A percentile compares a stretch with the other conserved stretches of the same genome.
phyloP scores from a whole-genome alignment of 352 stramenopile species.

The Pythium grandisporangium region DNA sequence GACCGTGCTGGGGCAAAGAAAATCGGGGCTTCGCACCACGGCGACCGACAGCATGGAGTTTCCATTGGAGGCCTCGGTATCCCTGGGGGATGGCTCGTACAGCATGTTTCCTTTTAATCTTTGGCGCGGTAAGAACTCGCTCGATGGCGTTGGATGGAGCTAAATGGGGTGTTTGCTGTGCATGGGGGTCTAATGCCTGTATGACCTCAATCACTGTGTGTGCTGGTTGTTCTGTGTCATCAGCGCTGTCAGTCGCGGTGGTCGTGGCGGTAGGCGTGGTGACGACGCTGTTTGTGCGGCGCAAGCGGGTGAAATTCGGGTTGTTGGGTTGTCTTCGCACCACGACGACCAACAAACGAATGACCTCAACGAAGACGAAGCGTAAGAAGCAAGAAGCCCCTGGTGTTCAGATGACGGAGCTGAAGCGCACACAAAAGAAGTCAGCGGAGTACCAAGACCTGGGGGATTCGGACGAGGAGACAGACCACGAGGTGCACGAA shows the following conservation, averaged over 20 bases:
- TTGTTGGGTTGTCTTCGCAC: too few relatives aligned
- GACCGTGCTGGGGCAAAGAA: conserved; percentile 12
- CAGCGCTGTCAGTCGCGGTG: conserved; percentile 42
- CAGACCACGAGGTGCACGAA: too few relatives aligned
- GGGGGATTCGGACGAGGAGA: too few relatives aligned
- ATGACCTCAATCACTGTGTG: not conserved
- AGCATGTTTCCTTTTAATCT: conserved; percentile 30
- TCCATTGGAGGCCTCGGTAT: conserved; percentile 15
- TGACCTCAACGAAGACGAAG: too few relatives aligned
- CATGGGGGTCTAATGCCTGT: too few relatives aligned
- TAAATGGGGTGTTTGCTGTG: not conserved
- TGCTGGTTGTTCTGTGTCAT: not conserved
- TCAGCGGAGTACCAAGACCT: too few relatives aligned
- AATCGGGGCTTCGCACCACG: conserved; percentile 11
- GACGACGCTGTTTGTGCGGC: conserved; percentile 38
- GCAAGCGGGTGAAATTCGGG: conserved; percentile 25
- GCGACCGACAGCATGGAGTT: conserved; percentile 16
- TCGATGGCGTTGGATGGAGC: not conserved
- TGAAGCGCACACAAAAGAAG: too few relatives aligned
- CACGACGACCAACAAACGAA: too few relatives aligned
- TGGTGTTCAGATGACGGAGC: too few relatives aligned
- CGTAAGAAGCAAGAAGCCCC: too few relatives aligned
- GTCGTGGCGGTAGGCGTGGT: conserved; percentile 35
- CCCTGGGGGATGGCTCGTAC: conserved; percentile 18
- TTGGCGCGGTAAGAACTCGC: conserved; percentile 35